Evolutionary conservation across 2,329 filamentous ascomycete species (phyloP), one percentile per base, ranked within the genome.

Genomic region (Whalleya microplaca): DNA sequence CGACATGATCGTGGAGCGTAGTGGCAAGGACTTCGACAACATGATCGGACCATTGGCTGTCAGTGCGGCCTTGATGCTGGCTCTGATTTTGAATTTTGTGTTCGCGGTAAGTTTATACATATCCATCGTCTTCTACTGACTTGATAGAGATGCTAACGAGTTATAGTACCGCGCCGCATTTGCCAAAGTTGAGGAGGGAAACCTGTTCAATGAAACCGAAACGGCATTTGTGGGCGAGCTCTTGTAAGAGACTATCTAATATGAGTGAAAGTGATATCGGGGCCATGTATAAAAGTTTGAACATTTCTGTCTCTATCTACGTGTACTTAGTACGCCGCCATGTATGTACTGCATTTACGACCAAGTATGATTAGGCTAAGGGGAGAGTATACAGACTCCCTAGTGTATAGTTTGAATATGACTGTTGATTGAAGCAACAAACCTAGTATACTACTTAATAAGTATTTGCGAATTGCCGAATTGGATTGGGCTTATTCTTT

Each of bases 11-110:
- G 74, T 89, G 41, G 85, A 91, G 72, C 81, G 95, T 62, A 96
- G 92, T 69, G 92, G 92, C 9, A 94, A 89, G 73, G 93, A 98
- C 67, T 96, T 99, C 73, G 94, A 99, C 73, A 95, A 92, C 66
- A 78, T 94, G 68, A 75, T 91, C 57, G 95, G 95, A 0, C 95
- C 95, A 0, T 75, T 97, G 53, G 81, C 96, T 8, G 88, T 98
- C 43, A 95, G 91, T 68, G 75, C 89, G 40, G 90, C 92, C 2
- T 73, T 99, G 70, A 88, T 91, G 61, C 69, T 88, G 48, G 92
- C 93, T 6, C 75, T 99, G 69, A 80, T 92, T 57, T 72, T 96
- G 66, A 99, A 99, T 73, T 96, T 98, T 77, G 84, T 83, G 21
- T 92, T 98, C 72, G 92, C 94, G 81, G 89, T 91, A 74, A 72